Evolutionary conservation across 2,329 filamentous ascomycete genomes (phyloP).

Genomic region (Beauveria rudraprayagi): DNA sequence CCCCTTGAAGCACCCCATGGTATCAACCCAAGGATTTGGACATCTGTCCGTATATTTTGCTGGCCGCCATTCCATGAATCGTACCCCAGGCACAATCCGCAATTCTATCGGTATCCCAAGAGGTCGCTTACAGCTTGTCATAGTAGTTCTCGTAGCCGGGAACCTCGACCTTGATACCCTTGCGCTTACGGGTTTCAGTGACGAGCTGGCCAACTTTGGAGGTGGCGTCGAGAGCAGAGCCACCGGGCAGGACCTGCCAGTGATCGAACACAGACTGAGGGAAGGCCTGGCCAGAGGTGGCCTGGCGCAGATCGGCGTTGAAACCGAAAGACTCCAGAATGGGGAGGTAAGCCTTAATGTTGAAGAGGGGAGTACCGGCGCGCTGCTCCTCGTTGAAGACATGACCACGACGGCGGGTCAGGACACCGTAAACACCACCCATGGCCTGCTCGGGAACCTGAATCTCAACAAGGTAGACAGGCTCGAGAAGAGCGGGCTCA

Average conservation of each 20-base stretch:
- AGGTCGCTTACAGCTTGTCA: slow-evolving; percentile 83
- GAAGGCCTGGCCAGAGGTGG: slow-evolving; percentile 97
- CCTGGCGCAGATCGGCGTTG: slow-evolving; percentile 90
- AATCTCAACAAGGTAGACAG: slow-evolving; percentile 98
- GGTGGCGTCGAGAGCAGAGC: slow-evolving; percentile 76
- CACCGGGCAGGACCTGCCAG: slow-evolving; percentile 94
- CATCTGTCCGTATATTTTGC: slow-evolving; percentile 24
- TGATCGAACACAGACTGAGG: slow-evolving; percentile 98
- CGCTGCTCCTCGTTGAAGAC: slow-evolving; percentile 98
- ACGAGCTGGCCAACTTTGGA: slow-evolving; percentile 80
- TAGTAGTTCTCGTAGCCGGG: slow-evolving; percentile 97
- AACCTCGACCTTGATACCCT: slow-evolving; percentile 97
- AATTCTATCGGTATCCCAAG: slow-evolving; percentile 36
- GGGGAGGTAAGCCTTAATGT: slow-evolving; percentile 94
- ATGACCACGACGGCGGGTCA: slow-evolving; percentile 96
- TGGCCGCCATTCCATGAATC: slow-evolving; percentile 32
- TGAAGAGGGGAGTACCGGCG: slow-evolving; percentile 97
- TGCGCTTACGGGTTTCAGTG: slow-evolving; percentile 90
- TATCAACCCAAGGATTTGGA: slow-evolving; percentile 20
- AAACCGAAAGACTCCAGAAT: slow-evolving; percentile 99
- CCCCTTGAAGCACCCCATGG: slow-evolving; percentile 16
- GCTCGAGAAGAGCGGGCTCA: slow-evolving; percentile 86
- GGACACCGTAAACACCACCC: slow-evolving; percentile 99
- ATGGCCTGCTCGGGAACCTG: slow-evolving; percentile 97
- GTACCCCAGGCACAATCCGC: slow-evolving; percentile 36